These are phyloP conservation scores for Gastrolobium bilobum DNA, from an alignment of 306 rosid genomes.

Conservation along the genomic window DNA sequence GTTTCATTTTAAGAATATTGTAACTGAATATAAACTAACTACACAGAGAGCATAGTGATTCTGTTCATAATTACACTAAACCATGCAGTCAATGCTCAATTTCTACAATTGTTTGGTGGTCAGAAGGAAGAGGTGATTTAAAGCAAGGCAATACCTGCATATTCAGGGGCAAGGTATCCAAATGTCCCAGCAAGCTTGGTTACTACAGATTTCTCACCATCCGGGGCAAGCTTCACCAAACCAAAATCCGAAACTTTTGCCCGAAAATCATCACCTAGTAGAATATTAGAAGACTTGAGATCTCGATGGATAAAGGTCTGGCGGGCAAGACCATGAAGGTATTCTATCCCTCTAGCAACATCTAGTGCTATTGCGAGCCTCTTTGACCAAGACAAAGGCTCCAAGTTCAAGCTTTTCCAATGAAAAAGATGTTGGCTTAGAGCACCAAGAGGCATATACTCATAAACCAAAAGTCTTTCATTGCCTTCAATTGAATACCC, in stretches of 20 bases:
- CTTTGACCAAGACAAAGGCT: constrained; percentile 77
- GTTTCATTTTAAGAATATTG: constrained; percentile 5
- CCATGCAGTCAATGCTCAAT: constrained; percentile 22
- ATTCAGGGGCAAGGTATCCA: constrained; percentile 94
- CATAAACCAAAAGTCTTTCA: constrained; percentile 84
- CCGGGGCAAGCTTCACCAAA: constrained; percentile 84
- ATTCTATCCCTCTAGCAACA: constrained; percentile 87
- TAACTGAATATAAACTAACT: constrained; percentile 3
- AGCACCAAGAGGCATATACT: constrained; percentile 87
- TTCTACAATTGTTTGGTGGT: constrained; percentile 19
- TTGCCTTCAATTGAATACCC: constrained; percentile 75
- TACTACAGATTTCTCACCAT: constrained; percentile 71
- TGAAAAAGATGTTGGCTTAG: constrained; percentile 87
- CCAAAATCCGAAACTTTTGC: constrained; percentile 92
- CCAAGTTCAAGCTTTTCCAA: constrained; percentile 71
- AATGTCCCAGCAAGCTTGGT: constrained; percentile 90
- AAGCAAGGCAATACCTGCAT: constrained; percentile 67
- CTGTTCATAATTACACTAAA: constrained; percentile 3
- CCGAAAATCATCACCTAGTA: constrained; percentile 71
- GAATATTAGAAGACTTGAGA: constrained; percentile 88
- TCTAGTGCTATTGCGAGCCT: constrained; percentile 85
- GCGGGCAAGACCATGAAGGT: constrained; percentile 77
- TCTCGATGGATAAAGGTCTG: constrained; percentile 84
- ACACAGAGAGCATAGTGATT: background rate
- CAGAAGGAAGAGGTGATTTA: constrained; percentile 28